Conservation (phyloP, 805 yeast genomes). For the Wickerhamiella lipophila region DNA sequence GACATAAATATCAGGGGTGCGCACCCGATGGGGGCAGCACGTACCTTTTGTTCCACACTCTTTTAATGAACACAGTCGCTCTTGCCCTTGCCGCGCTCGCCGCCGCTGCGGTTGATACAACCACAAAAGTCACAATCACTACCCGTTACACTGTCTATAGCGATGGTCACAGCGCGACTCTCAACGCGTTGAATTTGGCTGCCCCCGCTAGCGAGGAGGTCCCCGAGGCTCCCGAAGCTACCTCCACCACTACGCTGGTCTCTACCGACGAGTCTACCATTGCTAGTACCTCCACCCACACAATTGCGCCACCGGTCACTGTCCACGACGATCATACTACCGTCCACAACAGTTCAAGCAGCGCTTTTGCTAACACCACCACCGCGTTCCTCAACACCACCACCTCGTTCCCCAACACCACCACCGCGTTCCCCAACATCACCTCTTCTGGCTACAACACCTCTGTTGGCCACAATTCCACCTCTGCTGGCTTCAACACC, state of each 20-base stretch:
- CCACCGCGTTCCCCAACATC: background rate
- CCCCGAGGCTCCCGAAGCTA: background rate
- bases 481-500: background rate
- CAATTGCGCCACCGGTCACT: conserved; percentile 2
- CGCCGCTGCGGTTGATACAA: conserved; percentile 6
- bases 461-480: background rate
- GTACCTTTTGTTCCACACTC: conserved; percentile 2
- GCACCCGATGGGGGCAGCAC: background rate
- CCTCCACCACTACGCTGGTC: background rate
- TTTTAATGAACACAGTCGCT: conserved; percentile 6
- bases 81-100: conserved; percentile 1
- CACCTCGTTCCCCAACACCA: background rate
- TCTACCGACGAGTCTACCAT: conserved; percentile 2
- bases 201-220: background rate
- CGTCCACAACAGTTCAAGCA: background rate
- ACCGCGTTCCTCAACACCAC: background rate
- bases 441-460: background rate
- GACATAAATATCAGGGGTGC: background rate
- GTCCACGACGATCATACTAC: background rate
- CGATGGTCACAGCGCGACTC: background rate
- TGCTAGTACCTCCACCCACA: conserved; percentile 9
- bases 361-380: background rate
- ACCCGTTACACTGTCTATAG: conserved; percentile 10
- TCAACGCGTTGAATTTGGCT: background rate
- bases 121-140: conserved; percentile 4